Evolutionary conservation across 1,284 basidiomycete species (phyloP).

Genomic region (Ceratobasidium sp.): DNA sequence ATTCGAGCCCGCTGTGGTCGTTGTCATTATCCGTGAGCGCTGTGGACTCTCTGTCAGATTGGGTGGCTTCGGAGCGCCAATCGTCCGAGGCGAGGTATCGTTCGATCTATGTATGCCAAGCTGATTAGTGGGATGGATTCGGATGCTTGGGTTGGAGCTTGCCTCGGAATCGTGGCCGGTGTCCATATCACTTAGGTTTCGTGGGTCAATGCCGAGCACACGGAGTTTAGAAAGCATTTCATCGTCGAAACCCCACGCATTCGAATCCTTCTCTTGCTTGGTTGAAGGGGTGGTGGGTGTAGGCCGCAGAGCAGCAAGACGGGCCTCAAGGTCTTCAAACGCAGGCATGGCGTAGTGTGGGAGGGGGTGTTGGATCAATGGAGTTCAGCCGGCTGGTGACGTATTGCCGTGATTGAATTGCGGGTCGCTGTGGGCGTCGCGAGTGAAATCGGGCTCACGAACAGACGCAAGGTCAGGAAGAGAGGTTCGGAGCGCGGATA

Average conservation of each 20-base stretch:
- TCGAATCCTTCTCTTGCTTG: not conserved
- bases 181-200: conserved; percentile 18
- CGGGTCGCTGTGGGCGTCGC: not conserved
- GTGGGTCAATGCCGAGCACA: conserved; percentile 34
- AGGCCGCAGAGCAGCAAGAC: conserved; percentile 27
- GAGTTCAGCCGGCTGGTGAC: not conserved
- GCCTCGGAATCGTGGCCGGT: conserved; percentile 27
- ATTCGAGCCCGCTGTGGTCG: conserved; percentile 29
- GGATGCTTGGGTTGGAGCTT: not conserved
- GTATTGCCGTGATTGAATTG: not conserved
- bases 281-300: not conserved
- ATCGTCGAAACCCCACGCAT: conserved; percentile 16
- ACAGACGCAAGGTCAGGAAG: too few species aligned
- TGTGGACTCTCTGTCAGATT: conserved; percentile 35
- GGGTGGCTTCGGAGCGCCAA: conserved; percentile 36
- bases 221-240: conserved; percentile 36
- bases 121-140: not conserved
- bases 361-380: not conserved
- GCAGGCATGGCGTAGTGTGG: conserved; percentile 16
- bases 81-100: conserved; percentile 36
- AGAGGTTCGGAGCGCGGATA: not conserved
- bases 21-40: conserved; percentile 28
- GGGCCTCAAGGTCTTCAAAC: conserved; percentile 32
- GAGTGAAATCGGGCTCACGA: not conserved
- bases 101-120: conserved; percentile 9